Percentiles rank a stretch among this genome's conserved stretches.
These are phyloP conservation scores for Sherardia arvensis DNA, from an alignment of 257 asterid species.

Conservation along the genomic window DNA sequence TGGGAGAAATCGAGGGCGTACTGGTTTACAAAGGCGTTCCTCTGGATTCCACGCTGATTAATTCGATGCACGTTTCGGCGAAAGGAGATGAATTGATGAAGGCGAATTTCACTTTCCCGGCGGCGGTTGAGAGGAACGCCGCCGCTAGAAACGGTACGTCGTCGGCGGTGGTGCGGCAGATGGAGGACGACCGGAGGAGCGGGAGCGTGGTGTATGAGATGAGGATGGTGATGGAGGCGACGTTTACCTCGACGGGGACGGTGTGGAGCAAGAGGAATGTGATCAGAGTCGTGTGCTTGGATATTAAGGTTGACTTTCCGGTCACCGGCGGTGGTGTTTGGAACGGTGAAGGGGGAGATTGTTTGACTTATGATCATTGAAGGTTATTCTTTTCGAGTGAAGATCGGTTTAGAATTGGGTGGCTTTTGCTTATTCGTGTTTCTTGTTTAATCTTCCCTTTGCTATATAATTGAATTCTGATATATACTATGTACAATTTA, in stretches of 20 bases:
- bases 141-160: not conserved
- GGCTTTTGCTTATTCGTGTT: too few species aligned
- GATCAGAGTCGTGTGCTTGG: slow-evolving; percentile 10
- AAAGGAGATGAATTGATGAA: not conserved
- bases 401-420: too few species aligned
- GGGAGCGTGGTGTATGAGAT: slow-evolving; percentile 2
- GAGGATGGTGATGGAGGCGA: slow-evolving; percentile 10
- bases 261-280: not conserved
- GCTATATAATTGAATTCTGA: too few species aligned
- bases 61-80: slow-evolving; percentile 1
- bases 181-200: slow-evolving; percentile 12
- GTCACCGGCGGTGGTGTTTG: slow-evolving; percentile 13
- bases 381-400: not conserved
- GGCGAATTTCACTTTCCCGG: slow-evolving; percentile 3
- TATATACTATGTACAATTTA: too few species aligned
- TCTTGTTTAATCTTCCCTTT: too few species aligned
- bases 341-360: slow-evolving; percentile 3
- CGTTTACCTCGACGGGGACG: not conserved
- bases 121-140: not conserved
- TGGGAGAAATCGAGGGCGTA: slow-evolving; percentile 8
- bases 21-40: slow-evolving; percentile 6
- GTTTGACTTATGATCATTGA: not conserved
- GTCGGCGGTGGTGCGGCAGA: slow-evolving; percentile 8
- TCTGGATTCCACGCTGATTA: not conserved
- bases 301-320: slow-evolving; percentile 6